Base-by-base conservation (phyloP, 441 rosid genomes). In the Brassica balearica region DNA sequence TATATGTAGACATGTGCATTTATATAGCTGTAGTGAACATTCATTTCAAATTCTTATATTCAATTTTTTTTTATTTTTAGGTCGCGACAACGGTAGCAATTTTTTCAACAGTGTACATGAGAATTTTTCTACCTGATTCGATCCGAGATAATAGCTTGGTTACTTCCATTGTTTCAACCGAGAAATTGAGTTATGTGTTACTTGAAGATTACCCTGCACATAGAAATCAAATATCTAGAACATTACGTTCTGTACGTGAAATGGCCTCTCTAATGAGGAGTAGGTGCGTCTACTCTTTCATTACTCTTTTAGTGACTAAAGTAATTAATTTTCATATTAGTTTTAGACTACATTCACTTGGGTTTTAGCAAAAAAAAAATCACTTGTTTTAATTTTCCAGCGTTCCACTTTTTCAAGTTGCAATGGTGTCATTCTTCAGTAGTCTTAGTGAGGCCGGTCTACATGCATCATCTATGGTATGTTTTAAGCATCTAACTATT, bases 371-470 rank as follows among this genome's bases (percentile, higher is more conserved):
- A 48, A n/a, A 48, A 43, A 38, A 48, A 48, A n/a, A n/a, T 46
- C 53, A 48, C 6, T 56, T 53, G 9, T 25, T 10, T 22, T 68
- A 1, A 27, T 60, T 74, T 84, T 74, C 59, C 89, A 94, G 98
- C 73, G 58, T 67, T 70, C 89, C 91, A 27, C 85, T 94, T 77
- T 80, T 87, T 17, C 97, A 91, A 85, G 90, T 92, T 20, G 91
- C 95, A 34, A 56, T 88, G 29, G 94, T 94, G 48, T 89, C 92
- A 8, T 91, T 94, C 80, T 91, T 94, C 77, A 80, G 84, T 82
- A 85, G 78, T 77, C 92, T 94, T 65, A 82, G 94, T 0, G 97
- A 94, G 53, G 90, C 87, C 41, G 97, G 97, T 15, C 91, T 91
- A 56, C 90, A 90, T 65, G 88, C 93, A 81, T 88, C 94, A 4